Base-by-base conservation (phyloP, 495 filamentous ascomycete genomes). In the Acidiella bohemica region DNA sequence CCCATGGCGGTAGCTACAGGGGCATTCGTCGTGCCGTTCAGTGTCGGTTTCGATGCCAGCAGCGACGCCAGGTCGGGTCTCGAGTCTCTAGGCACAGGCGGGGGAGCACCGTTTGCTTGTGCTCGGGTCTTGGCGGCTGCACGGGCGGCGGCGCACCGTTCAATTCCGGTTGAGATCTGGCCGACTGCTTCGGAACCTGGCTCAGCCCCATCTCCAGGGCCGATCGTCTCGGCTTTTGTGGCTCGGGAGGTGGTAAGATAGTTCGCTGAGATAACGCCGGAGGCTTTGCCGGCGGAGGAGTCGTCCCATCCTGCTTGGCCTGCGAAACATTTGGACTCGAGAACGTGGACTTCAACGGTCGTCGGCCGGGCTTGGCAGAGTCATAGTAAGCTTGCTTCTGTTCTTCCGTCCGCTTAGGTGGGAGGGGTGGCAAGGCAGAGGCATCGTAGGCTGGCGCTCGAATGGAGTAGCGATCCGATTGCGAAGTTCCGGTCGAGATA, bases 31-130 rank as follows among this genome's bases (percentile, higher is more conserved):
- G 56, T 44, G 13, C 46, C 47, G 32, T 57, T 35, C 10, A 61
- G 44, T 17, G 65, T 67, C 3, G 71, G 70, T 43, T 76, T 78
- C 1, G 67, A 70, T 9, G 67, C 65, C 47, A 67, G 59, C 2
- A 73, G 53, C 33, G 67, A 66, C 3, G 67, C 66, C 6, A 78
- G 59, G 50, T 78, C 67, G 2, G 74, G 75, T n/a, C 71, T 65
- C 25, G 75, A 71, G 21, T 60, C 56, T 27, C 64, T 43, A 5
- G 75, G 76, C 18, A 79, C 57, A 2, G 74, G 74, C 4, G 76
- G 75, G 7, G 75, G 59, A 0, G 39, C 32, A 30, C 21, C 30
- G 31, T 40, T 34, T 9, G 36, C 20, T 21, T 44, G 39, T 17
- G 45, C 18, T n/a, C 25, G 26, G 38, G 50, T 24, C 55, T 47